Evolutionary conservation across 352 stramenopile genomes (phyloP), one percentile per base, ranked within the genome.

Genomic region (Phytophthora cryptogea): DNA sequence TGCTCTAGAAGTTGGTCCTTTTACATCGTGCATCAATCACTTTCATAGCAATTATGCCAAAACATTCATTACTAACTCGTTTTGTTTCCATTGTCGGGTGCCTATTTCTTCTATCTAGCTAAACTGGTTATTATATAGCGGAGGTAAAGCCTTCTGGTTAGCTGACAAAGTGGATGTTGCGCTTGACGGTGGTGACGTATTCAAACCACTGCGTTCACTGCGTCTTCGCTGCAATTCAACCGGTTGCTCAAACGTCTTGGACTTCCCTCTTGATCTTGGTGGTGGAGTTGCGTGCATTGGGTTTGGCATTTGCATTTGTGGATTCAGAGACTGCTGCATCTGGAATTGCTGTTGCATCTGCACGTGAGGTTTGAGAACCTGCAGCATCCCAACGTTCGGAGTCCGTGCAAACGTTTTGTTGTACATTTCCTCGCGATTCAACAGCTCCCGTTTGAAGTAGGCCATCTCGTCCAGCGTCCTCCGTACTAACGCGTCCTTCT

Each of bases 361-460:
- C 35, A 88, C 80, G 31, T 91, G 77, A 3, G 86, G 80, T 54
- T 92, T 92, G 30, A 96, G 71, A 45, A 97, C 90, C 44, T 97
- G 76, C 47, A 97, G 74, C 45, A 97, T 75, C 20, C 91, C 91
- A 3, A 97, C 89, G 37, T 96, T 96, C 0, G 89, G 88, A 8
- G 74, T 68, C 6, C 80, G 62, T 2, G 83, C 83, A 33, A 98
- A 98, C 1, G 91, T 96, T 48, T 96, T 96, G 74, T 98, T 98
- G 82, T 97, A 98, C 72, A 86, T 96, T 50, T 97, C 88, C 59
- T 98, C 92, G 13, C 92, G 89, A 54, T 98, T 98, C 14, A 97
- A 67, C 28, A 98, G 66, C 67, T 98, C 92, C 3, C 88, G 80
- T 73, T 97, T 97, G 60, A 96, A 94, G 60, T 94, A 97, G n/a